Base-by-base conservation (phyloP, 352 stramenopile species). In the Globisporangium irregulare region DNA sequence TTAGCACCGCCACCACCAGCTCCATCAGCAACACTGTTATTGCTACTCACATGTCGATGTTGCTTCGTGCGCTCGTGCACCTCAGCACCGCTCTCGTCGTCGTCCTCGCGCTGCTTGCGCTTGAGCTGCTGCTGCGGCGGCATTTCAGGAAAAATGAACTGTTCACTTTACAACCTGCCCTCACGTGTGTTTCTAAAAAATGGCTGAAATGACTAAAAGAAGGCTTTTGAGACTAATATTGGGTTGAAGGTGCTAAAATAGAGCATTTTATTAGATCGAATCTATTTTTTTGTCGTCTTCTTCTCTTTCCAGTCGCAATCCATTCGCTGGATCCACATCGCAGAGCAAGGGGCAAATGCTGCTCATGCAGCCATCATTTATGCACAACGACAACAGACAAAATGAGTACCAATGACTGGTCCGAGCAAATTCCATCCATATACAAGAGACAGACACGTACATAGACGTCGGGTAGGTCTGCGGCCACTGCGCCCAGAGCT, bases 261-360 rank as follows among this genome's bases (percentile, higher is more conserved):
- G 34, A 41, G 34, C 6, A 43, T 43, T 43, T 43, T 43, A 18
- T 14, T 43, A 15, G 36, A 32, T 32, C 27, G 27, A 32, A 32
- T 32, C 15, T 50, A 9, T n/a, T 50, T n/a, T 50, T 50, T 9
- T 50, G 12, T 48, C 27, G 27, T 32, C 1, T 20, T 48, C 14
- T 48, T 53, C 53, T 53, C 15, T n/a, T 29, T 63, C 55, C 55
- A 60, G 55, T 41, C 64, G 56, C 18, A 69, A 20, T 1, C 64
- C 64, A n/a, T 32, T 46, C 7, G 29, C 56, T 36, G 38, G 10
- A 50, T 75, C 69, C 7, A 82, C 61, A 72, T 90, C 82, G 48
- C 83, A 90, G 38, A 93, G 64, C 64, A 93, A 51, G 22, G 86
- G 86, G 29, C 84, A 93, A 64, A 93, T 86, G 24, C 86, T 93